Evolutionary conservation across 2,329 filamentous ascomycete genomes (phyloP).

Genomic region (Ceratocystis cacaofunesta): DNA sequence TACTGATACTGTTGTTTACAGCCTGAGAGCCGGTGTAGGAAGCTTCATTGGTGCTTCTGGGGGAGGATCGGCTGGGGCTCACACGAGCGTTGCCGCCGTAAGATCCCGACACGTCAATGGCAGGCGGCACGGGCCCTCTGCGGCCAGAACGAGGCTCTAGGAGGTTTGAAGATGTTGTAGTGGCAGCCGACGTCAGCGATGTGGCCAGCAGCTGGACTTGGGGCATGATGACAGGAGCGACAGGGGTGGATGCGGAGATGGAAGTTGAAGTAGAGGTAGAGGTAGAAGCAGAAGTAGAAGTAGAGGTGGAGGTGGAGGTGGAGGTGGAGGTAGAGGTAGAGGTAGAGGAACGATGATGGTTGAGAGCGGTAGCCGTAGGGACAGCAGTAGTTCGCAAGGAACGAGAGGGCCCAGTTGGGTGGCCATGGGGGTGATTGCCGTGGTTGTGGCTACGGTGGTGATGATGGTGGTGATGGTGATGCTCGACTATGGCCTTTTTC

Average conservation of each 20-base stretch:
- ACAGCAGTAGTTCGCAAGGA: constrained; percentile 21
- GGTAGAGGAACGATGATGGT: neutral
- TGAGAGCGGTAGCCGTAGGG: neutral
- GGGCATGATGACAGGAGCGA: neutral
- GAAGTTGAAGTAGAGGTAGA: neutral
- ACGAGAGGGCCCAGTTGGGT: constrained; percentile 30
- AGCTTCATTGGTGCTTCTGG: neutral
- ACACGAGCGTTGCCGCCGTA: constrained; percentile 24
- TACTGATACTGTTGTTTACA: neutral
- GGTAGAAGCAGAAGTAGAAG: neutral
- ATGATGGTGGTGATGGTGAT: constrained; percentile 25
- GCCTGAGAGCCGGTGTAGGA: neutral
- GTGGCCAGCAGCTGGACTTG: neutral
- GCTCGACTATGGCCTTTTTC: constrained; percentile 32
- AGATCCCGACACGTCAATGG: constrained; percentile 34
- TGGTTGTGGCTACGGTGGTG: constrained; percentile 19
- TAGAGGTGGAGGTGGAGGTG: neutral
- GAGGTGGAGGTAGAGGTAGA: neutral
- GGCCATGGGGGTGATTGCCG: constrained; percentile 26
- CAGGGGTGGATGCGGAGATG: neutral
- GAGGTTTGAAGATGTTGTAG: neutral
- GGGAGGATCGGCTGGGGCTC: neutral
- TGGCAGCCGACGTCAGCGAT: neutral
- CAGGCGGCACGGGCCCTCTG: constrained; percentile 1
- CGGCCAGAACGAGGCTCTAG: neutral